Percentiles rank a stretch among this genome's conserved stretches.
phyloP scores from a whole-genome alignment of 78 protist genomes.

The Anaeramoeba ignava region DNA sequence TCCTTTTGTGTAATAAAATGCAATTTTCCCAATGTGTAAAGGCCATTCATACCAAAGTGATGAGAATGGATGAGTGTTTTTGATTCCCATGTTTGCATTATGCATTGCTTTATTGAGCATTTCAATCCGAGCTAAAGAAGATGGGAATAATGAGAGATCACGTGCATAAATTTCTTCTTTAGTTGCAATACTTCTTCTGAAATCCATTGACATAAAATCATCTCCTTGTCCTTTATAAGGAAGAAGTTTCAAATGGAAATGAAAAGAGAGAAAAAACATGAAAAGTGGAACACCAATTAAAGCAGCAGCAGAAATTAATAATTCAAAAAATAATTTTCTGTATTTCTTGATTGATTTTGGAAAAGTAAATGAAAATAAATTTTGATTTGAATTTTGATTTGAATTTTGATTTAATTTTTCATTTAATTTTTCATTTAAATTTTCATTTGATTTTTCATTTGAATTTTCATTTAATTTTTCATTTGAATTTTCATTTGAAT shows the following conservation, averaged over 20 bases:
- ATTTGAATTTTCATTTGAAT: no score
- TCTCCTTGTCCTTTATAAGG: not conserved
- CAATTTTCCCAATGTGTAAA: not conserved
- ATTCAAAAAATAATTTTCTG: no score
- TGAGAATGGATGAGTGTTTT: not conserved
- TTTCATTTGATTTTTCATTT: no score
- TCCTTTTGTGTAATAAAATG: not conserved
- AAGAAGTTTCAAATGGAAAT: not conserved
- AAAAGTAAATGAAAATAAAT: no score
- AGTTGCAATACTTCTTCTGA: not conserved
- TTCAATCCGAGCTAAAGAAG: no score
- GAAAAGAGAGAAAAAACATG: not conserved
- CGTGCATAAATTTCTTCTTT: not conserved
- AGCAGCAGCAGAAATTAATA: not conserved
- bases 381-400: no score
- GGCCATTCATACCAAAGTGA: not conserved
- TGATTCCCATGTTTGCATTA: not conserved
- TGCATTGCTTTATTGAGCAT: not conserved
- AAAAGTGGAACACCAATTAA: not conserved
- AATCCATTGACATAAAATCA: not conserved
- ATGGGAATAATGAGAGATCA: not conserved
- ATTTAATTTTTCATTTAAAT: no score
- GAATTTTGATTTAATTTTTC: no score
- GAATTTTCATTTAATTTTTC: no score
- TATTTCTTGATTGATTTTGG: no score